Evolutionary conservation across 139 green algal species (phyloP), one percentile per base, ranked within the genome.

Genomic region (Coccomyxa sp.): DNA sequence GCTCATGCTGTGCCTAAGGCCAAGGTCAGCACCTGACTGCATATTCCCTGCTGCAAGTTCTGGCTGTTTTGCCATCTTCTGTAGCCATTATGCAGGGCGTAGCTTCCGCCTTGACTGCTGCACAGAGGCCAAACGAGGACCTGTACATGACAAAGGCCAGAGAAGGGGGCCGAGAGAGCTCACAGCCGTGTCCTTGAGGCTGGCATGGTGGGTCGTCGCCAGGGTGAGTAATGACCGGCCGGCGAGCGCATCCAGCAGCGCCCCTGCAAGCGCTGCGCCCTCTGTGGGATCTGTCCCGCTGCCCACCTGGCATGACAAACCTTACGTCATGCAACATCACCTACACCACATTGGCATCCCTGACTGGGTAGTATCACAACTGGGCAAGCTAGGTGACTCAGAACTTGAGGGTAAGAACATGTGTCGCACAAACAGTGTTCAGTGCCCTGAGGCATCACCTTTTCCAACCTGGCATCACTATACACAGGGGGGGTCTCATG

Each of bases 221-320:
- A 89, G 86, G 0, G 90, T 93, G 29, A 94, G 82, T 4, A 73
- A 76, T 18, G 89, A 84, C 8, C 69, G 58, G 34, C 44, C 72
- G 16, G 82, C 75, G 38, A 94, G 81, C 8, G 55, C 29, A n/a
- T 83, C 36, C 71, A 95, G 81, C 31, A 95, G 69, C 12, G 89
- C 84, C 9, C 77, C 82, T 4, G 86, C 93, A 41, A 97, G 79
- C 1, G 92, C 89, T 2, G 90, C 88, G 6, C 93, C 93, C 81
- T 97, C 93, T 3, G 58, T 75, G 6, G 93, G 93, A 81, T 97
- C 93, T 31, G 92, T 97, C 31, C 93, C 93, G 70, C 75, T 87
- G 58, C 93, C 93, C 38, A 96, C 75, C 84, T 97, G 73, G 35
- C 10, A 29, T 36, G 10, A 36, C 7, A 71, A 2, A 10, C 27